Evolutionary conservation across 164 flowering plant genomes (phyloP).

Genomic region (Paratinospora sagittata): DNA sequence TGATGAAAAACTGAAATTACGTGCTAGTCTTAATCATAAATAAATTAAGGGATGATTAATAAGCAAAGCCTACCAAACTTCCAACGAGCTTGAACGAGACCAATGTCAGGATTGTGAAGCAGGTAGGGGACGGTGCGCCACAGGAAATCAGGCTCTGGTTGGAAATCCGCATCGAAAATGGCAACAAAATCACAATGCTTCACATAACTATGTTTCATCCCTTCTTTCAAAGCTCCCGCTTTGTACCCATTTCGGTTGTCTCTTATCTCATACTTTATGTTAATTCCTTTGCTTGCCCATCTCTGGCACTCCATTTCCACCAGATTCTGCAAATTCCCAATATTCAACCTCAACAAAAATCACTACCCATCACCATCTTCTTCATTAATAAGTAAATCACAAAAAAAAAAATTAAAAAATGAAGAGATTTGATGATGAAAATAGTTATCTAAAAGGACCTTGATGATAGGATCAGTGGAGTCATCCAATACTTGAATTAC

Average conservation of each 20-base stretch:
- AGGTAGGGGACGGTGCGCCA: constrained; percentile 67
- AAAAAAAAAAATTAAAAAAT: background rate
- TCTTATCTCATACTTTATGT: constrained; percentile 69
- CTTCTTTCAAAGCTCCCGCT: constrained; percentile 86
- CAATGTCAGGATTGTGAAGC: constrained; percentile 54
- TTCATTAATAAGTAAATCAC: too few species aligned
- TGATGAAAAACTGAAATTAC: too few species aligned
- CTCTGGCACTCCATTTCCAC: constrained; percentile 74
- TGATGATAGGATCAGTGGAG: constrained; percentile 69
- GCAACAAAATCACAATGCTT: constrained; percentile 70
- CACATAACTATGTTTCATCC: constrained; percentile 63
- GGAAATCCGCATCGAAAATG: constrained; percentile 84
- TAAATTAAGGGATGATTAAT: constrained; percentile 14
- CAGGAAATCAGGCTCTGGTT: constrained; percentile 72
- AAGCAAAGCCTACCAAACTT: constrained; percentile 75
- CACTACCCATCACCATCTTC: too few species aligned
- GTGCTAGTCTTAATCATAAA: too few species aligned
- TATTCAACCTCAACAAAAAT: background rate
- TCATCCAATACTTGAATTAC: constrained; percentile 91
- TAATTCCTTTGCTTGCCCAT: constrained; percentile 78
- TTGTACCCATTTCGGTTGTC: constrained; percentile 73
- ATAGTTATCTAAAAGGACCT: constrained; percentile 31
- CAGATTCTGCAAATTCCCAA: constrained; percentile 31
- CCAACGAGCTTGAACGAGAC: constrained; percentile 98
- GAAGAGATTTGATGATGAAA: background rate